A percentile compares a stretch with the other conserved stretches of the same genome.
Conservation (phyloP, 129 eudicot species). For the Saussurea involucrata region DNA sequence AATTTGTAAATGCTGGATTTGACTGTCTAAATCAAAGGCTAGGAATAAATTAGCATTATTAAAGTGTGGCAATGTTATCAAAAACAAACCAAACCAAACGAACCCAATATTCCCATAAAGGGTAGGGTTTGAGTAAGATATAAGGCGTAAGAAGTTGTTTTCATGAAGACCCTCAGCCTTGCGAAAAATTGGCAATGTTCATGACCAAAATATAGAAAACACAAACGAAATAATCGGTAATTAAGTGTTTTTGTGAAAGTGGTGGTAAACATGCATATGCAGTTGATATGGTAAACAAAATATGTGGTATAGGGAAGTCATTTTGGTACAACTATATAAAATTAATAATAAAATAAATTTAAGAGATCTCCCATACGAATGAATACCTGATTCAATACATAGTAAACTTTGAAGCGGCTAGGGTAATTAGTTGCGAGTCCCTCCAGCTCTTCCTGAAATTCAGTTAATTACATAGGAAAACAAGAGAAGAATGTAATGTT, state of each 20-base stretch:
- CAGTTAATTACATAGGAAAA: not conserved
- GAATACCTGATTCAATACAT: conserved; percentile 50
- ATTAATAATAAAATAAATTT: not conserved
- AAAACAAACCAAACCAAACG: not conserved
- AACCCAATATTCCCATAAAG: not conserved
- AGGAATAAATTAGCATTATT: not conserved
- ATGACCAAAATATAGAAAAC: too few species aligned
- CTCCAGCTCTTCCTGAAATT: conserved; percentile 52
- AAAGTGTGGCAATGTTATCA: not conserved
- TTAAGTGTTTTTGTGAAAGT: not conserved
- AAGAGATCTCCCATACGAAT: not conserved
- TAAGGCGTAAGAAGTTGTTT: too few species aligned
- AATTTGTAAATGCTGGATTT: not conserved
- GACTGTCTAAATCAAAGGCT: not conserved
- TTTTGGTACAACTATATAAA: not conserved
- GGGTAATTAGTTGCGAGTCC: conserved; percentile 28
- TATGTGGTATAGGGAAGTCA: not conserved
- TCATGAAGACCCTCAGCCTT: too few species aligned
- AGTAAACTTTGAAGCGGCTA: conserved; percentile 41
- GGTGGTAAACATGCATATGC: not conserved
- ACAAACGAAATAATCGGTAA: not conserved
- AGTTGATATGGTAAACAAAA: not conserved
- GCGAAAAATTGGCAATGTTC: too few species aligned
- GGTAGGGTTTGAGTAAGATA: not conserved
- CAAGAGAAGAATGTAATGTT: not conserved